Evolutionary conservation across 768 basidiomycete genomes (phyloP), one percentile per base, ranked within the genome.

Genomic region (Lactifluus subvellereus): DNA sequence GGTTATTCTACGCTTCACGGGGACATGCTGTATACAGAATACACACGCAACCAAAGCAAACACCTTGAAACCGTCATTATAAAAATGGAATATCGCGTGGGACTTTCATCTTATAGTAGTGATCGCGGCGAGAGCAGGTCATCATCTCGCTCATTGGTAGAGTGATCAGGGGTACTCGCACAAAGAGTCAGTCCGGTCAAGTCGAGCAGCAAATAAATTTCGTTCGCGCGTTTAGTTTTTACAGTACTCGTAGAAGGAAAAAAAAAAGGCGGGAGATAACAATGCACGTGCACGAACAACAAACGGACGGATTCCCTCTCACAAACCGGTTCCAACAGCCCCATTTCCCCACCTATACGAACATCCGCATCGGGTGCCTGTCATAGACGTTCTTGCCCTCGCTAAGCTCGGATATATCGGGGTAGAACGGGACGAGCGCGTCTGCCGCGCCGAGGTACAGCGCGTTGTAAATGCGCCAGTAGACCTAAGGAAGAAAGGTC

Each of bases 381-480:
- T 91, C 90, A 76, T 90, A 95, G 27, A 86, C 82, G 72, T 94
- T 95, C 75, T 91, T 86, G 48, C 93, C 75, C 77, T 98, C 95
- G 64, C 87, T 92, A 58, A 96, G 78, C 71, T 96, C 94, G 2
- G 89, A 81, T 22, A 98, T 78, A 71, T 95, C 91, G 30, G 96
- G 93, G 73, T 94, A 96, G 78, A 94, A 97, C 0, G 95, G 94
- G 7, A 98, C 95, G 76, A 98, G 80, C 4, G 96, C 86, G 71
- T 98, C 95, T 48, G 84, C 73, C 1, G 94, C 89, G 33, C 95
- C 94, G 35, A 98, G 83, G 72, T 98, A 98, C 51, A 97, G 76
- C 35, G 94, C 86, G 75, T 97, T 98, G 78, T 98, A 98, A 64
- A 96, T 78, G 43, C 94, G 84, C 96, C 96, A 98, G 73, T 98